These are phyloP conservation scores for Panellus pusillus DNA, from an alignment of 768 basidiomycete species.

Conservation along the genomic window DNA sequence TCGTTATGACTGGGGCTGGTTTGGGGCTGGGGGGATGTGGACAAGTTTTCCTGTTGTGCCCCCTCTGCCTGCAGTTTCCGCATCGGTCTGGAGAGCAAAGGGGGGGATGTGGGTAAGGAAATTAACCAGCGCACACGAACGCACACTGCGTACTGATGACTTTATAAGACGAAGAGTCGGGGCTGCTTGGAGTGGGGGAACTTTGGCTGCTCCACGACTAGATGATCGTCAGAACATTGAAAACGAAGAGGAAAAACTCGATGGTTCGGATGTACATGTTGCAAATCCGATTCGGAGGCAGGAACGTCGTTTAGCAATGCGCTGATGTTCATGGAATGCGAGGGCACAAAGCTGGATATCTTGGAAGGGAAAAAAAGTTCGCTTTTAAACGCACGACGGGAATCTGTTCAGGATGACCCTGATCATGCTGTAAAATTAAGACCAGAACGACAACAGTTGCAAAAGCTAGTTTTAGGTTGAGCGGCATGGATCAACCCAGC, in stretches of 20 bases:
- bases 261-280: background rate
- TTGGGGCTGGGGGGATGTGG: slow-evolving; percentile 17
- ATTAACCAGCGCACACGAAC: background rate
- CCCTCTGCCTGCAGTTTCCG: slow-evolving; percentile 21
- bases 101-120: slow-evolving; percentile 1
- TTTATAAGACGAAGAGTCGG: slow-evolving; percentile 7
- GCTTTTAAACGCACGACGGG: slow-evolving; percentile 12
- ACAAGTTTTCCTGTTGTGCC: slow-evolving; percentile 22
- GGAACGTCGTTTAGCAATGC: slow-evolving; percentile 9
- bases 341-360: background rate
- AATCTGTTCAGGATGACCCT: slow-evolving; percentile 7
- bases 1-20: slow-evolving; percentile 2
- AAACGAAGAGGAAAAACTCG: background rate
- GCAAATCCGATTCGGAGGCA: background rate
- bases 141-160: slow-evolving; percentile 23
- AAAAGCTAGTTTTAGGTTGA: slow-evolving; percentile 15
- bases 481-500: slow-evolving; percentile 12
- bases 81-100: slow-evolving; percentile 14
- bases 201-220: slow-evolving; percentile 14
- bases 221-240: background rate
- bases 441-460: slow-evolving; percentile 15
- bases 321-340: slow-evolving; percentile 17
- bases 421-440: slow-evolving; percentile 14
- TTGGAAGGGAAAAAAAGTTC: background rate
- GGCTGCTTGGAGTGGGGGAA: slow-evolving; percentile 9